Evolutionary conservation across 1,139 yeast species (phyloP), one percentile per base, ranked within the genome.

Genomic region (Lodderomyces beijingensis): DNA sequence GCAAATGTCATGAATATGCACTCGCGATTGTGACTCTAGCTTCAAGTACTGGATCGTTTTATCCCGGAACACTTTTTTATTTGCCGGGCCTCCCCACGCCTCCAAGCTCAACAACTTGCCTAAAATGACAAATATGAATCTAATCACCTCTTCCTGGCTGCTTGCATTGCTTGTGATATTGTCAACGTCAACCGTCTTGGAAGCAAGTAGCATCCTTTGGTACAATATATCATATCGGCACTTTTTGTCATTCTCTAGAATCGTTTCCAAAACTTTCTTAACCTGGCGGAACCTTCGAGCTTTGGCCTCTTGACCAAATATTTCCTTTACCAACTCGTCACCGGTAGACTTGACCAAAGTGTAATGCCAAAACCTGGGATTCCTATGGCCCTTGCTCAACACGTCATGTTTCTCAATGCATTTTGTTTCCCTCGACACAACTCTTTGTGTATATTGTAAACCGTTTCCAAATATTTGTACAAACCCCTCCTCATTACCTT

Each of bases 61-160:
- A 2, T 49, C 43, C 27, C 64, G 50, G 0, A 84, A 46, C 0
- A 51, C 39, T 0, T 62, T 37, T 48, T 72, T 71, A 46, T 85
- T 86, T 5, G 44, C 39, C 2, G 40, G 40, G 1, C 74, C 53
- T 0, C 95, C 95, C 62, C 82, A 73, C 2, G 73, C 43, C 7
- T 59, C 64, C 2, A 50, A 27, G 0, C 91, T 87, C 20, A 83
- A 56, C 0, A 81, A 38, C 33, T 64, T 68, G 6, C 70, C 72
- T 3, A 74, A 36, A 0, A 75, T 38, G 1, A 62, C 47, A 2
- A 68, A 43, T 1, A 73, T 47, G 41, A 75, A 71, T 29, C 47
- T 53, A 0, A 65, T 44, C 0, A 80, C 75, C 0, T 40, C 28
- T 9, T 44, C 39, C 16, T 51, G 43, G 2, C 51, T 37, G 1